A percentile compares a stretch with the other conserved stretches of the same genome.
phyloP scores from a whole-genome alignment of 345 rosid species.

The Geranium rotundifolium region DNA sequence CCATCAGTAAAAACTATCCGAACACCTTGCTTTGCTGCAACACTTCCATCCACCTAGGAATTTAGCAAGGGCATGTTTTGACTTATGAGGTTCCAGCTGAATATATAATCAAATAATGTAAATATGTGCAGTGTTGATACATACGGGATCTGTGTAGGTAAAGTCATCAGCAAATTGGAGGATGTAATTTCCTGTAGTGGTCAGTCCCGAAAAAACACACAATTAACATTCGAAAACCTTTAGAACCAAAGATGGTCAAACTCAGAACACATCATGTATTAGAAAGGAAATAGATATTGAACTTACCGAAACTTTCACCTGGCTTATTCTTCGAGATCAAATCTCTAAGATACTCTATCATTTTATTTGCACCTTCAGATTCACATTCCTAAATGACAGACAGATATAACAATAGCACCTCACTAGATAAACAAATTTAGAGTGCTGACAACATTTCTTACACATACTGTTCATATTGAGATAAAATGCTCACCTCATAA shows the following conservation, averaged over 20 bases:
- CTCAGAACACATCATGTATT: not conserved
- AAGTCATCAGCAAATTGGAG: conserved; percentile 85
- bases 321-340: conserved; percentile 54
- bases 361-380: conserved; percentile 85
- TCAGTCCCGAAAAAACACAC: not conserved
- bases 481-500: conserved; percentile 45
- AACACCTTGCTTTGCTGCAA: conserved; percentile 85
- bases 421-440: not conserved
- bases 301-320: conserved; percentile 66
- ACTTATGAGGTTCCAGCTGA: too few species aligned
- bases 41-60: conserved; percentile 81
- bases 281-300: conserved; percentile 4
- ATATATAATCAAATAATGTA: not conserved
- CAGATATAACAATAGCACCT: not conserved
- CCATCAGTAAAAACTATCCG: conserved; percentile 86
- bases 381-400: conserved; percentile 56
- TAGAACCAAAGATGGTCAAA: too few species aligned
- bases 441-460: too few species aligned
- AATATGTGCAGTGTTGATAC: conserved; percentile 10
- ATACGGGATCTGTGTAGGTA: conserved; percentile 84
- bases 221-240: too few species aligned
- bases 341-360: conserved; percentile 69
- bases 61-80: not conserved
- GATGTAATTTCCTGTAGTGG: conserved; percentile 47
- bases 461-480: too few species aligned